Evolutionary conservation across 2,329 filamentous ascomycete genomes (phyloP), one percentile per base, ranked within the genome.

Genomic region (Daldinia eschscholtzii): DNA sequence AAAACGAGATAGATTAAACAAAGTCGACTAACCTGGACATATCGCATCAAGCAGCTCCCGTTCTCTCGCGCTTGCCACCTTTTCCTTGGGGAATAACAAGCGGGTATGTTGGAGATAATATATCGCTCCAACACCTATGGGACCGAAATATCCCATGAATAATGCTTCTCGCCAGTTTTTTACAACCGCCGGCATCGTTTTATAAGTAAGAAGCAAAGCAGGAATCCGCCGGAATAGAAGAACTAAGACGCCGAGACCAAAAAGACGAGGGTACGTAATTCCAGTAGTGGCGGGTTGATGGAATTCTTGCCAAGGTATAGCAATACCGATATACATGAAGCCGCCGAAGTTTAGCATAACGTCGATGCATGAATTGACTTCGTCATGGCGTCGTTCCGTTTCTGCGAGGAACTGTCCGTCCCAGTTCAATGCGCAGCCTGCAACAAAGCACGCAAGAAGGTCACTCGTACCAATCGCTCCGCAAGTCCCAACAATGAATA

Each of bases 61-160:
- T 35, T 76, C 74, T 18, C 65, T 60, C 4, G 69, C 50, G 23
- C 71, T 73, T 1, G 70, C 70, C 1, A 35, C 30, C 2, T 70
- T 39, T 33, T 63, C 65, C 15, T 64, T 65, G 0, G 81, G 82
- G 64, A 84, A 83, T 3, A 85, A 73, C 10, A 83, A 78, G 6
- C 78, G 77, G 1, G 81, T 80, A 64, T 85, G 83, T 70, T 84
- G 81, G 13, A 94, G 84, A 78, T 94, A 94, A 78, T 93, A 94
- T 26, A 93, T 86, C 0, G 92, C 92, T 20, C 89, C 91, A 7
- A 93, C 91, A 1, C 92, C 92, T 53, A 94, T 93, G 0, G 92
- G 92, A 0, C 92, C 92, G 72, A 94, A 94, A 66, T 89, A 88
- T 0, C 87, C 87, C 85, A 89, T 87, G 65, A 89, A 89, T 0